Conservation (phyloP, 306 rosid species). For the Trifolium subterraneum region DNA sequence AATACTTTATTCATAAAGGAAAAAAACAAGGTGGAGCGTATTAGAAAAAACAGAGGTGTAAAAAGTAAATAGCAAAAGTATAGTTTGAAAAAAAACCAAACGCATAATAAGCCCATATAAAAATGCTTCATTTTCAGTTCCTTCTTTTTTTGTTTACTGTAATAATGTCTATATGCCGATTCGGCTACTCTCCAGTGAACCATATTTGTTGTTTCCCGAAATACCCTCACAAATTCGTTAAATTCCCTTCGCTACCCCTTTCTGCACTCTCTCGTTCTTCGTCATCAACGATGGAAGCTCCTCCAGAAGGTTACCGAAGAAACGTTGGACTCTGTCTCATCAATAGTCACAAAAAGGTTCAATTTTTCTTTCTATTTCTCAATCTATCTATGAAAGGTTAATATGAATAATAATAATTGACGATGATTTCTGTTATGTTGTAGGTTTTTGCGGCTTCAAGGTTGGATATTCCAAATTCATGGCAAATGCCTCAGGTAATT, state of each 20-base stretch:
- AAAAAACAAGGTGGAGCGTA: neutral
- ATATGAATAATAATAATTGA: neutral
- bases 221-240: conserved; percentile 37
- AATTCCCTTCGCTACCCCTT: conserved; percentile 39
- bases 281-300: conserved; percentile 68
- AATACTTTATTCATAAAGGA: too few species aligned
- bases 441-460: conserved; percentile 78
- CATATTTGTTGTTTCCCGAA: conserved; percentile 29
- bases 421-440: neutral
- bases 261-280: conserved; percentile 31
- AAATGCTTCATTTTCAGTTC: neutral
- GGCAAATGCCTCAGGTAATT: conserved; percentile 98
- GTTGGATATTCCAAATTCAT: conserved; percentile 70
- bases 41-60: neutral
- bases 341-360: conserved; percentile 68
- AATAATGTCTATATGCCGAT: conserved; percentile 65
- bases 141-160: neutral
- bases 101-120: neutral
- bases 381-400: neutral
- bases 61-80: neutral
- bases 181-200: conserved; percentile 27
- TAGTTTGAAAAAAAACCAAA: neutral
- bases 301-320: conserved; percentile 82
- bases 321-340: conserved; percentile 86
- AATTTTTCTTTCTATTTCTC: neutral